Conservation (phyloP, 2,329 filamentous ascomycete genomes). For the Sphaerulina vaccinii region DNA sequence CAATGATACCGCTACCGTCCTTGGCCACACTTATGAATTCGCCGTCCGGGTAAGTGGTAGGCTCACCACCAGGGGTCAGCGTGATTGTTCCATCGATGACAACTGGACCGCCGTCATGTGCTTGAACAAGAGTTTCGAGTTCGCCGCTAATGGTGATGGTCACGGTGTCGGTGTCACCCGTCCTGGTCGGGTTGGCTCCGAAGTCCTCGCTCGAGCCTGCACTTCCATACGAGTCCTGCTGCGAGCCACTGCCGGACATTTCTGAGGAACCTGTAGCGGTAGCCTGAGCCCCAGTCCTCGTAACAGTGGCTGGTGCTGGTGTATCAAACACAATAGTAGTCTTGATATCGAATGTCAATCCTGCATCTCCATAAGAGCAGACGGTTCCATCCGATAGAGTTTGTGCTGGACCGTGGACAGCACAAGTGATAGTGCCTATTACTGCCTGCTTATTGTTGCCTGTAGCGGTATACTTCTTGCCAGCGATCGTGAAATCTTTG, state of each 20-base stretch:
- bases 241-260: no score
- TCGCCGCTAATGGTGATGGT: conserved; percentile 17
- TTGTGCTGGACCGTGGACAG: conserved; percentile 18
- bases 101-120: conserved; percentile 14
- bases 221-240: not conserved
- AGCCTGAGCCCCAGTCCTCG: no score
- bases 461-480: conserved; percentile 19
- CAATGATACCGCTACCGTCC: conserved; percentile 10
- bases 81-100: conserved; percentile 16
- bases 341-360: conserved; percentile 18
- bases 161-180: conserved; percentile 7
- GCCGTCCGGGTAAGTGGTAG: conserved; percentile 18
- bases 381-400: conserved; percentile 22
- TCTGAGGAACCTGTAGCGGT: no score
- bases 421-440: conserved; percentile 22
- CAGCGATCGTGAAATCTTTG: conserved; percentile 17
- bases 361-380: conserved; percentile 19
- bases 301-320: not conserved
- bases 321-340: conserved; percentile 11
- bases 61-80: conserved; percentile 19
- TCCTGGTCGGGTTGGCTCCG: not conserved
- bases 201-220: not conserved
- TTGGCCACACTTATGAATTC: conserved; percentile 21
- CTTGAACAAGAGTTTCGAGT: conserved; percentile 17
- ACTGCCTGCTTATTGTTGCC: conserved; percentile 16